A percentile compares a stretch with the other conserved stretches of the same genome.
Conservation (phyloP, 2,329 filamentous ascomycete species). For the Apiospora saccharicola region DNA sequence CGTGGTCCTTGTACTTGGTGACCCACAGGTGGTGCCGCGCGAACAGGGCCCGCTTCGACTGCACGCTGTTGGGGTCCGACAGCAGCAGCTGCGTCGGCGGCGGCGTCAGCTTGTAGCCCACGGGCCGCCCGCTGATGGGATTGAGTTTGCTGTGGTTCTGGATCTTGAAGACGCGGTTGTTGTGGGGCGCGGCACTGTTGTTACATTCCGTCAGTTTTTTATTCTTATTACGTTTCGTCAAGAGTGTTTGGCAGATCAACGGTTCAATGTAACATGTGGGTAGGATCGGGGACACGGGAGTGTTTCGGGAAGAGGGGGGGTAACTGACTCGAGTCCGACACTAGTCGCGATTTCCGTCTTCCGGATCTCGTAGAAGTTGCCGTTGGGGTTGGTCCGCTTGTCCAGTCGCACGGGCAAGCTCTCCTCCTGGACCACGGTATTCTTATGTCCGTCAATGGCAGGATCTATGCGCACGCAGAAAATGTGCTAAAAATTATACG, state of each 20-base stretch:
- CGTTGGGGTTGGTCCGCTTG: constrained; percentile 63
- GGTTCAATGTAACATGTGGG: background rate
- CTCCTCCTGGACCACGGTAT: constrained; percentile 41
- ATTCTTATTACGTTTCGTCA: background rate
- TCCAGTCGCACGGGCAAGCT: constrained; percentile 45
- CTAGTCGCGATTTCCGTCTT: constrained; percentile 56
- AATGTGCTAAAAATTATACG: constrained; percentile 52
- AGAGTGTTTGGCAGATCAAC: background rate
- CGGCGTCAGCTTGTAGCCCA: constrained; percentile 58
- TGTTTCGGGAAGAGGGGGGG: background rate
- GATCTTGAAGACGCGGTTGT: constrained; percentile 59
- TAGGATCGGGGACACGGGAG: background rate
- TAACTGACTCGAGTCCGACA: constrained; percentile 29
- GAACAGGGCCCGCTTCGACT: constrained; percentile 52
- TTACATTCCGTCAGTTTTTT: background rate
- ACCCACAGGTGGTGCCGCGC: constrained; percentile 57
- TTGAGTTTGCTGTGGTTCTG: constrained; percentile 56
- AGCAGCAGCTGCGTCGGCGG: constrained; percentile 55
- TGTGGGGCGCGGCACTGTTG: constrained; percentile 59
- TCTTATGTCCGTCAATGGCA: constrained; percentile 54
- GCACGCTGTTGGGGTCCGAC: constrained; percentile 52
- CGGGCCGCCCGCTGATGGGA: constrained; percentile 53
- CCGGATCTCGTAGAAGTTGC: constrained; percentile 67
- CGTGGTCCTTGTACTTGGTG: constrained; percentile 56
- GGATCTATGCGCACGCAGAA: constrained; percentile 71